These are phyloP conservation scores for Schwanniomyces etchellsii DNA, from an alignment of 1,139 yeast genomes.

Conservation along the genomic window DNA sequence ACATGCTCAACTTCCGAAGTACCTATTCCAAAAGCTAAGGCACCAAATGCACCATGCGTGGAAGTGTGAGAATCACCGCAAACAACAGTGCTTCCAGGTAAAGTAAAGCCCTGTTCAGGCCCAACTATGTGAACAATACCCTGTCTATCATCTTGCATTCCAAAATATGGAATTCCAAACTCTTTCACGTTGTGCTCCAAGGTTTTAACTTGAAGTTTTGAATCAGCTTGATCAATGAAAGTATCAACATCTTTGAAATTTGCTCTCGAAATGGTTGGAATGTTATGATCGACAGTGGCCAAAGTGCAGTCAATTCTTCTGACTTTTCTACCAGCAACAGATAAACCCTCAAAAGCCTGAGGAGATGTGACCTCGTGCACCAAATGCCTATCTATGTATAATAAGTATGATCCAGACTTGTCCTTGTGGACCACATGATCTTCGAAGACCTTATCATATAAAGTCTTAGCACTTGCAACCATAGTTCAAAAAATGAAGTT, in stretches of 20 bases:
- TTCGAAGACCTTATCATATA: slow-evolving; percentile 92
- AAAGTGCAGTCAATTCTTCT: slow-evolving; percentile 93
- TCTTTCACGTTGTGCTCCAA: slow-evolving; percentile 88
- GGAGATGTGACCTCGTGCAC: slow-evolving; percentile 99
- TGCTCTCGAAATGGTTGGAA: slow-evolving; percentile 83
- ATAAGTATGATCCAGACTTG: slow-evolving; percentile 76
- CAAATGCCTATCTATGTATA: slow-evolving; percentile 92
- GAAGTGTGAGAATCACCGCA: slow-evolving; percentile 99
- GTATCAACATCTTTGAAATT: slow-evolving; percentile 67
- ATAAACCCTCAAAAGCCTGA: slow-evolving; percentile 94
- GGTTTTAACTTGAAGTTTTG: slow-evolving; percentile 86
- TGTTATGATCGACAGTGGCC: slow-evolving; percentile 97
- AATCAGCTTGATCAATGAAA: slow-evolving; percentile 88
- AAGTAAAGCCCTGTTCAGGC: slow-evolving; percentile 97
- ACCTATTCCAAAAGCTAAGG: slow-evolving; percentile 98
- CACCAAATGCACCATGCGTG: slow-evolving; percentile 97
- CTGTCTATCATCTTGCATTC: slow-evolving; percentile 90
- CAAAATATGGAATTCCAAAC: slow-evolving; percentile 85
- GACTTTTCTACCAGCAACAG: slow-evolving; percentile 78
- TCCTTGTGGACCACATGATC: slow-evolving; percentile 91
- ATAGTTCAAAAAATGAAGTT: slow-evolving; percentile 2
- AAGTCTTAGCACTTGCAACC: slow-evolving; percentile 47
- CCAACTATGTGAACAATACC: slow-evolving; percentile 98
- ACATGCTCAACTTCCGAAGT: slow-evolving; percentile 99
- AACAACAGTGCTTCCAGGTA: slow-evolving; percentile 97